Base-by-base conservation (phyloP, 2,329 filamentous ascomycete genomes). In the Cladosporium sp. region DNA sequence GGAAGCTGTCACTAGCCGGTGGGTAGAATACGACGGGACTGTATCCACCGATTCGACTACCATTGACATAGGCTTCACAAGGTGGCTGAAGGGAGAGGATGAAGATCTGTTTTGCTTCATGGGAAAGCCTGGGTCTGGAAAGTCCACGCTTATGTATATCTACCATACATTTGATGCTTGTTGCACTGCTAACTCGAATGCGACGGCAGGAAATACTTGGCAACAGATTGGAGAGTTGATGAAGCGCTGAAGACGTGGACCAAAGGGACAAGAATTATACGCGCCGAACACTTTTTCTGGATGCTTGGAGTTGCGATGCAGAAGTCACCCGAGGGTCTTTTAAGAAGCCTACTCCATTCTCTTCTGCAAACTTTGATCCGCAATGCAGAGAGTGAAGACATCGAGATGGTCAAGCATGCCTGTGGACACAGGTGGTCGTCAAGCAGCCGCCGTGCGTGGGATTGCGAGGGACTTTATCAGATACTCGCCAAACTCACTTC, bases 131-230 rank as follows among this genome's bases (percentile, higher is more conserved):
- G 38, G 38, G 9, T 40, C 38, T 11, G 38, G 38, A 13, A 45
- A 45, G 29, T 45, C 42, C 13, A 45, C 42, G 7, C 32, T 45
- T 7, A 45, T 45, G 42, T 35, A 35, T 35, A n/a, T n/a, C n/a
- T n/a, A n/a, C n/a, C n/a, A n/a, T n/a, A n/a, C n/a, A n/a, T 15
- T n/a, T 16, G 15, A 35, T n/a, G 8, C 32, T 16, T 15, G 8
- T n/a, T n/a, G 15, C 32, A 35, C 8, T 35, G 32, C 32, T 35
- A n/a, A 35, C 32, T n/a, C 32, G 11, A n/a, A 8, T 15, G 32
- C 11, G 6, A 15, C 13, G 8, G n/a, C 15, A 35, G 32, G 32
- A 35, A 35, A 5, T 35, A n/a, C 32, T 15, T 35, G 7, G 32
- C 32, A 35, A 35, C n/a, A 4, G 15, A 35, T 7, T 16, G 12